These are phyloP conservation scores for Yueomyces sp. DNA, from an alignment of 805 yeast genomes.

Conservation along the genomic window DNA sequence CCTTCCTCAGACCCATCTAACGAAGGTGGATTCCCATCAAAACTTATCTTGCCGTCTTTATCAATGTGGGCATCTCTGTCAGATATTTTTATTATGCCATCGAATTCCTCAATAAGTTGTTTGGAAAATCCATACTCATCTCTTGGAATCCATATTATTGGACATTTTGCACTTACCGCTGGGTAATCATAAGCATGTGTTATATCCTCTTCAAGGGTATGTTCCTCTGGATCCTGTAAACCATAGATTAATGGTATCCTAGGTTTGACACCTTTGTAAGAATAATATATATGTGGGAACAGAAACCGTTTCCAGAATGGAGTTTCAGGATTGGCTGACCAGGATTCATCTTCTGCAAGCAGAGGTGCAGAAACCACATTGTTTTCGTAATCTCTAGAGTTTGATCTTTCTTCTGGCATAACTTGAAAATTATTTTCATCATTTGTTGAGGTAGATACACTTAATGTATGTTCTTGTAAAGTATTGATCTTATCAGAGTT, in stretches of 20 bases:
- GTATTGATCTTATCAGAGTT: background rate
- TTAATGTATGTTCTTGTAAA: slow-evolving; percentile 4
- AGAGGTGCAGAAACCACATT: slow-evolving; percentile 35
- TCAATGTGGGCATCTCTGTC: slow-evolving; percentile 56
- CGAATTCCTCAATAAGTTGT: slow-evolving; percentile 41
- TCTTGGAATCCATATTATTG: slow-evolving; percentile 82
- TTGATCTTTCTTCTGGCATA: background rate
- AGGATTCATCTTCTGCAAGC: slow-evolving; percentile 47
- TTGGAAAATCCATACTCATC: slow-evolving; percentile 78
- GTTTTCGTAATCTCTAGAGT: slow-evolving; percentile 3
- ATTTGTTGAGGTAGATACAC: slow-evolving; percentile 12
- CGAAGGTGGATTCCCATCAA: slow-evolving; percentile 41
- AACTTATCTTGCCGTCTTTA: slow-evolving; percentile 33
- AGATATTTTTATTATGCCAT: slow-evolving; percentile 42
- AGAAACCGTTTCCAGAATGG: slow-evolving; percentile 37
- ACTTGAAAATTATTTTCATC: slow-evolving; percentile 9
- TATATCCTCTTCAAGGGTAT: slow-evolving; percentile 23
- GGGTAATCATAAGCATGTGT: slow-evolving; percentile 69
- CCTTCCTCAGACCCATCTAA: slow-evolving; percentile 5
- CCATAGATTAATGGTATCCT: slow-evolving; percentile 48
- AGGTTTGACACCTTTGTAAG: slow-evolving; percentile 34
- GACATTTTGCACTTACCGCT: slow-evolving; percentile 52
- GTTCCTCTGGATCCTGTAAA: slow-evolving; percentile 33
- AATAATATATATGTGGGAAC: slow-evolving; percentile 39
- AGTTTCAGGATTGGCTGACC: slow-evolving; percentile 21